Conservation (phyloP, 176 grass and related monocot species). For the Cocos nucifera region DNA sequence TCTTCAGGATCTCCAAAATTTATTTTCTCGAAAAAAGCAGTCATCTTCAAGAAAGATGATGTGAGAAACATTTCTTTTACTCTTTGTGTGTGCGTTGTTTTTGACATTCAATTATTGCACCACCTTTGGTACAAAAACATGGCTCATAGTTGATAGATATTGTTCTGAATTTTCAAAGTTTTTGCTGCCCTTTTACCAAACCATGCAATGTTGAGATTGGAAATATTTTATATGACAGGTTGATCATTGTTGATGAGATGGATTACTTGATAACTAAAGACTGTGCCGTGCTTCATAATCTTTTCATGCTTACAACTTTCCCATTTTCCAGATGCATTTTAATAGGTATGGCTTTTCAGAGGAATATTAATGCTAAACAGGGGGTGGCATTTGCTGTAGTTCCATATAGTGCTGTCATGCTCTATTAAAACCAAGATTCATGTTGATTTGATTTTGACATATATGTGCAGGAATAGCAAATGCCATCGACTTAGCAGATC, state of each 20-base stretch:
- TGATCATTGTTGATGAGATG: slow-evolving; percentile 94
- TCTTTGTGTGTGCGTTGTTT: neutral
- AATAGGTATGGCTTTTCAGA: slow-evolving; percentile 40
- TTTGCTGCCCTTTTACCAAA: too few species aligned
- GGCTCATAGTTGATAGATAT: too few species aligned
- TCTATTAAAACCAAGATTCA: too few species aligned
- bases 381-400: too few species aligned
- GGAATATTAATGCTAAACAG: neutral
- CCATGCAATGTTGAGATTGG: too few species aligned
- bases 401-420: too few species aligned
- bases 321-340: slow-evolving; percentile 77
- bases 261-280: slow-evolving; percentile 94
- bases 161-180: too few species aligned
- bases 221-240: slow-evolving; percentile 29
- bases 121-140: too few species aligned
- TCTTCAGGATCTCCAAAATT: slow-evolving; percentile 60
- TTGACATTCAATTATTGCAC: too few species aligned
- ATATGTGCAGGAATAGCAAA: slow-evolving; percentile 82
- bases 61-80: slow-evolving; percentile 25
- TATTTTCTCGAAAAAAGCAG: slow-evolving; percentile 43
- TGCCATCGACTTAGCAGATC: slow-evolving; percentile 86
- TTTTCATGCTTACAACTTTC: slow-evolving; percentile 88
- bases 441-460: neutral
- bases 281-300: slow-evolving; percentile 74
- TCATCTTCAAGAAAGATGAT: slow-evolving; percentile 58